A percentile compares a stretch with the other conserved stretches of the same genome.
Evolutionary conservation across 1,139 yeast species (phyloP).

Genomic region (Lodderomyces pseudojiufengensis): DNA sequence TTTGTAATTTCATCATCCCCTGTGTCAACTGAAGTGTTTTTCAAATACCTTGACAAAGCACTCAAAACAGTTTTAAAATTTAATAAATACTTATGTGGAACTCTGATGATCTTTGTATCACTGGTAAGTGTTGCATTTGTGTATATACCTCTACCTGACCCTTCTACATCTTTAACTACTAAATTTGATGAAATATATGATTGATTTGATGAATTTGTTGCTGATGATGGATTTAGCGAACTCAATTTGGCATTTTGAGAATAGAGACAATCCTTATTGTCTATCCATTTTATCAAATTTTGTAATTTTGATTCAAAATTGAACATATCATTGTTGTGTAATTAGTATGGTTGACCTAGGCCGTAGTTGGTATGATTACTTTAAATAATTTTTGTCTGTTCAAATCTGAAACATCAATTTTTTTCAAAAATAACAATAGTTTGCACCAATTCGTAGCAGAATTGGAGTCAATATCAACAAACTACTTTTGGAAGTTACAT

Average conservation of each 20-base stretch:
- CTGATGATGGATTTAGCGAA: too few relatives aligned
- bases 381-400: too few relatives aligned
- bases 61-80: constrained; percentile 55
- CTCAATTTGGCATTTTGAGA: too few relatives aligned
- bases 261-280: too few relatives aligned
- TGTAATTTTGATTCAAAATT: constrained; percentile 6
- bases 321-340: constrained; percentile 1
- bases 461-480: too few relatives aligned
- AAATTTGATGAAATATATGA: constrained; percentile 30
- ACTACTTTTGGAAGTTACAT: too few relatives aligned
- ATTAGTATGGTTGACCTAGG: too few relatives aligned
- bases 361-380: too few relatives aligned
- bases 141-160: constrained; percentile 65
- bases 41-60: constrained; percentile 26
- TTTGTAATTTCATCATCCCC: constrained; percentile 20
- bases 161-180: constrained; percentile 22
- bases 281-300: constrained; percentile 23
- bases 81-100: constrained; percentile 58
- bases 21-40: constrained; percentile 17
- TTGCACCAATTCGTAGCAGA: too few relatives aligned
- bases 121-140: constrained; percentile 18
- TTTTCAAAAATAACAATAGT: too few relatives aligned
- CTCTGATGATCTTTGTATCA: constrained; percentile 37
- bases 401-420: too few relatives aligned
- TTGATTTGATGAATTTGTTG: constrained; percentile 17